Percentiles rank a stretch among this genome's conserved stretches.
Conservation (phyloP, 768 basidiomycete species). For the Psilocybe subaeruginosa region DNA sequence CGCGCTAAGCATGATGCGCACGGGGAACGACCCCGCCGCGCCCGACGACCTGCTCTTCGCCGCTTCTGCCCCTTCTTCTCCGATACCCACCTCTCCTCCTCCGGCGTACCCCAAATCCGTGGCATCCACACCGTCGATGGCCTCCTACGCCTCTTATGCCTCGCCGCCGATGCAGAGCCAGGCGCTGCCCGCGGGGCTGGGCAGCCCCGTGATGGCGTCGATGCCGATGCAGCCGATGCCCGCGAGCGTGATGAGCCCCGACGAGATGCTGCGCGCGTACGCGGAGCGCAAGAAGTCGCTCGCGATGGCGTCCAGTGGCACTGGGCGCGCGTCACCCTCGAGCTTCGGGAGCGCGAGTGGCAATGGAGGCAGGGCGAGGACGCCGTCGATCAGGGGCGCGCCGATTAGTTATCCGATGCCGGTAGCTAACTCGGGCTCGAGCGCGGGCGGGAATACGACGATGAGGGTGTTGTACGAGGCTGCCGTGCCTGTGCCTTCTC, state of each 20-base stretch:
- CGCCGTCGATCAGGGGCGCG: constrained; percentile 9
- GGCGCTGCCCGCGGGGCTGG: neutral
- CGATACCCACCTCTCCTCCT: constrained; percentile 9
- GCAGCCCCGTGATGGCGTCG: constrained; percentile 34
- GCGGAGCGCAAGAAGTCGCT: constrained; percentile 29
- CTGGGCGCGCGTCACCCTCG: neutral
- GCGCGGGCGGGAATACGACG: constrained; percentile 1
- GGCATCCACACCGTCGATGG: neutral
- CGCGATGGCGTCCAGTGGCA: neutral
- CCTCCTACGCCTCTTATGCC: neutral
- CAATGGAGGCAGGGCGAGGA: too few species aligned
- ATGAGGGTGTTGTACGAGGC: constrained; percentile 27
- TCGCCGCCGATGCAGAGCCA: neutral
- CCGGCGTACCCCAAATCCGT: constrained; percentile 17
- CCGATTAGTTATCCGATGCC: constrained; percentile 30
- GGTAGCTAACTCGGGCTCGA: constrained; percentile 9
- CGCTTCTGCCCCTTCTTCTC: constrained; percentile 23
- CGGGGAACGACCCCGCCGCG: constrained; percentile 33
- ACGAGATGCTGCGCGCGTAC: constrained; percentile 76
- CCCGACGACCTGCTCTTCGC: constrained; percentile 47
- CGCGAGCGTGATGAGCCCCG: constrained; percentile 55
- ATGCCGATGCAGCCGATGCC: constrained; percentile 37
- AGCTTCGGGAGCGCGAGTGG: neutral
- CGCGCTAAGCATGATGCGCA: constrained; percentile 77
- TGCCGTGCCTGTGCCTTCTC: too few species aligned